Evolutionary conservation across 2,329 filamentous ascomycete genomes (phyloP).

Genomic region (Ophiostoma triangulosporum): DNA sequence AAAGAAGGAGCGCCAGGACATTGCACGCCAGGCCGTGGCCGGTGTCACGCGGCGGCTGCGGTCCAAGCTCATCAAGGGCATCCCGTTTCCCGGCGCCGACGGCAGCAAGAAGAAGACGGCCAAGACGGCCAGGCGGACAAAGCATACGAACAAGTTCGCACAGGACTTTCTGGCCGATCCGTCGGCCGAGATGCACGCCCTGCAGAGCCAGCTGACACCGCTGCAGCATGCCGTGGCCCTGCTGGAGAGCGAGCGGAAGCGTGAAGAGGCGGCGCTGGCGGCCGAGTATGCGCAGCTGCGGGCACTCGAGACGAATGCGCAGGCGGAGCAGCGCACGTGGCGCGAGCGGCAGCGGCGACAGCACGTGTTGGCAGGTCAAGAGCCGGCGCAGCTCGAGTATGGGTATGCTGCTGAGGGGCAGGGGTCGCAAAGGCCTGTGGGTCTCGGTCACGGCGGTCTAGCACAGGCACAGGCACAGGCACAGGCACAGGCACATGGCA

Average conservation of each 20-base stretch:
- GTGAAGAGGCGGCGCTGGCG: constrained; percentile 42
- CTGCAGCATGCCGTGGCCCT: constrained; percentile 49
- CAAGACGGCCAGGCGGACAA: constrained; percentile 11
- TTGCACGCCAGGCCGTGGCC: constrained; percentile 42
- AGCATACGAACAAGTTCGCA: background rate
- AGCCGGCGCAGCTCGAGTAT: background rate
- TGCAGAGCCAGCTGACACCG: constrained; percentile 48
- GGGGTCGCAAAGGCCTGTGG: background rate
- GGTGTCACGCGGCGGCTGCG: constrained; percentile 41
- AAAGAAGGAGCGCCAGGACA: constrained; percentile 26
- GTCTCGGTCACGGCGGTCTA: background rate
- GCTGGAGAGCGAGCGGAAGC: constrained; percentile 42
- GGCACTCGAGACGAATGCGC: constrained; percentile 41
- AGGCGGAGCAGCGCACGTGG: constrained; percentile 37
- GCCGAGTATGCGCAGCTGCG: constrained; percentile 38
- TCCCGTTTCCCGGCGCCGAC: constrained; percentile 45
- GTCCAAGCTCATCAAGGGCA: constrained; percentile 42
- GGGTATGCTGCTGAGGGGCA: background rate
- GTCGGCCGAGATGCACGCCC: constrained; percentile 45
- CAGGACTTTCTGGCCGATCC: constrained; percentile 43
- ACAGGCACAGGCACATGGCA: background rate
- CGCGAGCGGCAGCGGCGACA: constrained; percentile 35
- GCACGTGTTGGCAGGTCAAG: constrained; percentile 29
- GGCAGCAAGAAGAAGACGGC: background rate
- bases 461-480: too few species aligned